Evolutionary conservation across 2,329 filamentous ascomycete genomes (phyloP), one percentile per base, ranked within the genome.

Genomic region (Orbilia quercus): DNA sequence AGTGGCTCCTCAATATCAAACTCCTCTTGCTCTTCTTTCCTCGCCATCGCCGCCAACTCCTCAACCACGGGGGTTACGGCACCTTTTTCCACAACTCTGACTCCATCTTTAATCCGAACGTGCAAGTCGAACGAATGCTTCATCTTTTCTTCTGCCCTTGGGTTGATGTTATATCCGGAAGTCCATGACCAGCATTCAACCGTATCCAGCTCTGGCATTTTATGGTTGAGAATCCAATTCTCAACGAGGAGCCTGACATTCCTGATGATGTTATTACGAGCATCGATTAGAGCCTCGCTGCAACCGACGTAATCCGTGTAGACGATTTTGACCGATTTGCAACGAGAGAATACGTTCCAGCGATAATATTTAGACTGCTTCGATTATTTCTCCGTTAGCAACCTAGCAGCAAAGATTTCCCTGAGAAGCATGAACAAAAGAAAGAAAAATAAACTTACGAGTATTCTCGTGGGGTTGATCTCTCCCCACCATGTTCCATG

Each of bases 131-230:
- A 31, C 4, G 28, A 31, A 31, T 31, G 28, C 4, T 9, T 9
- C 4, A 31, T 4, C 28, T 31, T 5, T 31, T 9, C 4, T 31
- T 9, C 28, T n/a, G n/a, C n/a, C n/a, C n/a, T 31, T 9, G 28
- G 28, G 28, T 31, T 31, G 9, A n/a, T n/a, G n/a, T n/a, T n/a
- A n/a, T n/a, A n/a, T n/a, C n/a, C n/a, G n/a, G n/a, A 38, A 11
- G 16, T 11, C 3, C 1, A 9, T 14, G 16, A 40, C 40, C 14
- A 62, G 20, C 42, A 53, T 5, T 62, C 28, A 12, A 70, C 25
- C 9, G n/a, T 59, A 7, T 62, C 48, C n/a, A 70, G 44, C 1
- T 23, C 9, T 38, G 16, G 36, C 55, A 70, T 63, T 20, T 31
- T 9, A 1, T 34, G 28, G 9, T 50, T 40, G 2, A 14, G 9